Percentiles rank a stretch among this genome's conserved stretches.
These are phyloP conservation scores for Picochlorum sp. DNA, from an alignment of 139 green algal species.

Conservation along the genomic window DNA sequence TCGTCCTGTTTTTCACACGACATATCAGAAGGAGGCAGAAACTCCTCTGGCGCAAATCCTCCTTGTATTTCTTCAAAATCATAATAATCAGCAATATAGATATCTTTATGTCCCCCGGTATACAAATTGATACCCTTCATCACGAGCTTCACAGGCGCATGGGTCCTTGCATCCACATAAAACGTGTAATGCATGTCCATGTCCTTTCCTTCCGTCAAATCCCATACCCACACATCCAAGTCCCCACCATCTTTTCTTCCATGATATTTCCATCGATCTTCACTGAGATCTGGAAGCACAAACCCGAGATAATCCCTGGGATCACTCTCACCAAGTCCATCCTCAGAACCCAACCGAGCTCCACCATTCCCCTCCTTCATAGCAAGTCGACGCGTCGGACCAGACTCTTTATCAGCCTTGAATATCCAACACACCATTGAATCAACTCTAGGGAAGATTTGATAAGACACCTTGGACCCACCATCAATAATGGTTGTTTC, in stretches of 20 bases:
- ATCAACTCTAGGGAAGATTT: conserved; percentile 25
- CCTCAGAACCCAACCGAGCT: neutral
- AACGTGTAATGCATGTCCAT: conserved; percentile 37
- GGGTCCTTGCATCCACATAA: conserved; percentile 21
- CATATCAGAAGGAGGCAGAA: conserved; percentile 14
- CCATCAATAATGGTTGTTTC: conserved; percentile 27
- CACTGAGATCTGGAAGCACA: conserved; percentile 37
- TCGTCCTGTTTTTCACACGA: conserved; percentile 5
- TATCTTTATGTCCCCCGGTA: conserved; percentile 41
- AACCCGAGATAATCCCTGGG: conserved; percentile 19
- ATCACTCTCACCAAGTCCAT: conserved; percentile 5
- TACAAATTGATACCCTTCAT: conserved; percentile 42
- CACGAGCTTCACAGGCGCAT: conserved; percentile 24
- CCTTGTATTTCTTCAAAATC: conserved; percentile 18
- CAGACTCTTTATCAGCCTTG: conserved; percentile 10
- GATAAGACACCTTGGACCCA: conserved; percentile 11
- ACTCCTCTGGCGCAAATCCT: neutral
- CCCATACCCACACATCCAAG: conserved; percentile 23
- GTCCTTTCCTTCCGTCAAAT: conserved; percentile 17
- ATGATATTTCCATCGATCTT: conserved; percentile 31
- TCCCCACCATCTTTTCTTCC: conserved; percentile 9
- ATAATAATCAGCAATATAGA: conserved; percentile 28
- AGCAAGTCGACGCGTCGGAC: conserved; percentile 14
- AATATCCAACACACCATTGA: conserved; percentile 17
- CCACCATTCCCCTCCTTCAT: conserved; percentile 1